A percentile compares a stretch with the other conserved stretches of the same genome.
phyloP scores from a whole-genome alignment of 257 asterid species.

The Solanum habrochaites region DNA sequence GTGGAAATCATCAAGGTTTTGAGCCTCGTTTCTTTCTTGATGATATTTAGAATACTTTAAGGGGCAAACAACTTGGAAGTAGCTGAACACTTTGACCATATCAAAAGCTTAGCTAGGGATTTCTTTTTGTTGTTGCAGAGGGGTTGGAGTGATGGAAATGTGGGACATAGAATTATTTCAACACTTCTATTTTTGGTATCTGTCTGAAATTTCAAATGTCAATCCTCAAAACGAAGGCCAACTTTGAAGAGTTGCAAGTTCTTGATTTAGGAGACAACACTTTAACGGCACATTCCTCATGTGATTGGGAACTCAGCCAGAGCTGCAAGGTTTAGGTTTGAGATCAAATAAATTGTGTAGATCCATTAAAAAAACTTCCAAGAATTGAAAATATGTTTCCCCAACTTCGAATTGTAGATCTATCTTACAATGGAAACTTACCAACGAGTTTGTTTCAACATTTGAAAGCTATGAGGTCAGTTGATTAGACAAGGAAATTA shows the following conservation, averaged over 20 bases:
- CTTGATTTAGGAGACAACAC: background rate
- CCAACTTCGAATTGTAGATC: background rate
- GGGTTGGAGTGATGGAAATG: background rate
- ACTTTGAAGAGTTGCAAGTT: background rate
- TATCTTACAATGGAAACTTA: background rate
- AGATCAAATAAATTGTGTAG: background rate
- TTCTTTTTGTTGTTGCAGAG: background rate
- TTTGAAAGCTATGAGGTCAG: background rate
- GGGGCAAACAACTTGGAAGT: background rate
- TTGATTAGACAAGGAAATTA: background rate
- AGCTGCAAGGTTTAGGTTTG: background rate
- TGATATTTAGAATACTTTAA: background rate
- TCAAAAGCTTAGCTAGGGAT: background rate
- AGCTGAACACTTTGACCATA: background rate
- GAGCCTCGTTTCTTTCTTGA: background rate
- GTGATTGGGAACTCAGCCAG: background rate
- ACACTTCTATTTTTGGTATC: background rate
- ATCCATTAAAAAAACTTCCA: background rate
- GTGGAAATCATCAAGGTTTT: background rate
- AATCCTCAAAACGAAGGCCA: background rate
- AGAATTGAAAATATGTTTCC: background rate
- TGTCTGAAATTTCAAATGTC: background rate
- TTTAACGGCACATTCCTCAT: background rate
- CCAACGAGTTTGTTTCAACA: background rate
- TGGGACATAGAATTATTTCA: background rate